Evolutionary conservation across 1,284 basidiomycete genomes (phyloP).

Genomic region (Agroathelia rolfsii): DNA sequence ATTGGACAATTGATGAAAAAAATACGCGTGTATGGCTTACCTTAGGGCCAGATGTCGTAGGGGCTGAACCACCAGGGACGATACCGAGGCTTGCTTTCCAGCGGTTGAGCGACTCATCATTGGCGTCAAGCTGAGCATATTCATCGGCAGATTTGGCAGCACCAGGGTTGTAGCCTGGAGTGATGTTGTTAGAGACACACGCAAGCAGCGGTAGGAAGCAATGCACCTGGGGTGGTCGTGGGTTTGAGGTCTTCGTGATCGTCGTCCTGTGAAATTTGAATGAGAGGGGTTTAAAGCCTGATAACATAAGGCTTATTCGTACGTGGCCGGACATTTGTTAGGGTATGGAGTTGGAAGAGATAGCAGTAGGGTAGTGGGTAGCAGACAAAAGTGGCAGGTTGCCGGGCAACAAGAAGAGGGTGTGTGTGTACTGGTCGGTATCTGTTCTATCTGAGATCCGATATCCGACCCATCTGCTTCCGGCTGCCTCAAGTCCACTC

Average conservation of each 20-base stretch:
- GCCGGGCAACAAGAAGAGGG: too few relatives aligned
- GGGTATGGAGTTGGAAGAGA: too few relatives aligned
- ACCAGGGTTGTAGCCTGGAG: slow-evolving; percentile 62
- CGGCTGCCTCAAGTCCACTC: too few relatives aligned
- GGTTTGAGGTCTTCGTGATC: slow-evolving; percentile 59
- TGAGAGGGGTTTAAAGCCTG: too few relatives aligned
- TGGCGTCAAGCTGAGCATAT: slow-evolving; percentile 68
- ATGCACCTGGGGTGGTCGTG: slow-evolving; percentile 51
- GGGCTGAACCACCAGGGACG: slow-evolving; percentile 36
- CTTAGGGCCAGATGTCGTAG: slow-evolving; percentile 48
- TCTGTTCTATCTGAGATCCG: too few relatives aligned
- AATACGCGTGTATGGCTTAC: slow-evolving; percentile 25
- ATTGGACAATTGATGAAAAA: slow-evolving; percentile 4
- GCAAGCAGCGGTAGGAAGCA: slow-evolving; percentile 3
- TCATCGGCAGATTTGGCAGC: slow-evolving; percentile 60
- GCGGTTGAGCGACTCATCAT: slow-evolving; percentile 77
- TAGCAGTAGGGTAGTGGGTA: too few relatives aligned
- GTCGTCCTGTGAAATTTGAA: slow-evolving; percentile 31
- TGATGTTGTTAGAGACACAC: slow-evolving; percentile 9
- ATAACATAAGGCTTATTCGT: too few relatives aligned
- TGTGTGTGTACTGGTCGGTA: too few relatives aligned
- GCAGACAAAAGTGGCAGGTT: too few relatives aligned
- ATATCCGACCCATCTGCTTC: too few relatives aligned
- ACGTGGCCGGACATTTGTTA: too few relatives aligned
- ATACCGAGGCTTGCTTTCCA: slow-evolving; percentile 91